Evolutionary conservation across 345 rosid genomes (phyloP).

Genomic region (Populus deltoides): DNA sequence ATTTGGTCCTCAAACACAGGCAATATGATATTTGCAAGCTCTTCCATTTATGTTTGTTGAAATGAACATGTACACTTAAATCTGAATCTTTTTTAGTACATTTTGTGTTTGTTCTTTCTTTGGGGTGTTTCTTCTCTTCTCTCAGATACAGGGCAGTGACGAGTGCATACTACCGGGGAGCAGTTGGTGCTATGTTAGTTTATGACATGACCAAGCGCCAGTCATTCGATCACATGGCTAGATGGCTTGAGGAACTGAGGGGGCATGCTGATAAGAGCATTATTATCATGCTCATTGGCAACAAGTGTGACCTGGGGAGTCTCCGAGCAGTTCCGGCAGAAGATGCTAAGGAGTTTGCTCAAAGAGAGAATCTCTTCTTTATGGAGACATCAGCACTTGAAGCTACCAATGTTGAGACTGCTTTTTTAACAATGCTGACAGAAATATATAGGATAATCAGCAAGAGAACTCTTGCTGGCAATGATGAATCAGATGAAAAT

Average conservation of each 20-base stretch:
- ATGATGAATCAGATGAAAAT: slow-evolving; percentile 41
- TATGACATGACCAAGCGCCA: slow-evolving; percentile 89
- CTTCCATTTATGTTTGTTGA: not conserved
- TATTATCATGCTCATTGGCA: slow-evolving; percentile 73
- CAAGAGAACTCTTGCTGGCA: slow-evolving; percentile 64
- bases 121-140: not conserved
- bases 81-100: not conserved
- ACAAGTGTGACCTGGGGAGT: slow-evolving; percentile 74
- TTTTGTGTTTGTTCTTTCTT: not conserved
- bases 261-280: slow-evolving; percentile 85
- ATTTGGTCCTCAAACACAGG: not conserved
- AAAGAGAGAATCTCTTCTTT: slow-evolving; percentile 75
- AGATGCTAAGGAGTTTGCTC: slow-evolving; percentile 83
- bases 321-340: slow-evolving; percentile 73
- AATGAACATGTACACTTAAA: not conserved
- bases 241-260: slow-evolving; percentile 79
- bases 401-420: slow-evolving; percentile 75
- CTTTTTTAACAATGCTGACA: slow-evolving; percentile 61
- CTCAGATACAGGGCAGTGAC: slow-evolving; percentile 83
- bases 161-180: slow-evolving; percentile 79
- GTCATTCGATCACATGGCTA: slow-evolving; percentile 78
- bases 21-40: not conserved
- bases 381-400: slow-evolving; percentile 88
- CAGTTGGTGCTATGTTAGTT: slow-evolving; percentile 80
- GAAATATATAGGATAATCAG: slow-evolving; percentile 71